Percentiles rank a stretch among this genome's conserved stretches.
Conservation (phyloP, 371 early-diverging fungal species). For the Smittium mucronatum region DNA sequence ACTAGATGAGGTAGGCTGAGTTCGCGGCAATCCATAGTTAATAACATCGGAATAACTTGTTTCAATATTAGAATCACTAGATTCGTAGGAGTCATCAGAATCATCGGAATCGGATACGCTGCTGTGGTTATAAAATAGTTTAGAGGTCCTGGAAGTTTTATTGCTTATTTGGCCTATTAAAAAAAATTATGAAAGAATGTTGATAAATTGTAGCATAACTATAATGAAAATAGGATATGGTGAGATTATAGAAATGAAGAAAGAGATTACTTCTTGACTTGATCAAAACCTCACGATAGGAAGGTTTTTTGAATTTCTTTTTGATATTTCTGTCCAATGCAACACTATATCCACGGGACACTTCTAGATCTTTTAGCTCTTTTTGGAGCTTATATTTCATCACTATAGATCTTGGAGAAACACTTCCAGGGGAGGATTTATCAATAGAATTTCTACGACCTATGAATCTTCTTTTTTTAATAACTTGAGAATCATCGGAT, state of each 20-base stretch:
- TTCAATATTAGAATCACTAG: not conserved
- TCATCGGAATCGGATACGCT: not conserved
- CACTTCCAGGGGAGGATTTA: not conserved
- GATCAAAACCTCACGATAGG: not conserved
- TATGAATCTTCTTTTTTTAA: not conserved
- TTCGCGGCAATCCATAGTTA: not conserved
- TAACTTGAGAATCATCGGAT: not conserved
- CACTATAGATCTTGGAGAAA: not conserved
- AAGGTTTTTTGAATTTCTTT: not conserved
- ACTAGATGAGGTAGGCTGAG: not conserved
- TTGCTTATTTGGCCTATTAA: not conserved
- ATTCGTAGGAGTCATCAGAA: not conserved
- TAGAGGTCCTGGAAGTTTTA: not conserved
- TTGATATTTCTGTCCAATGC: not conserved
- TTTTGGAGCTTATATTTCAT: not conserved
- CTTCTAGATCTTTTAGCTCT: not conserved
- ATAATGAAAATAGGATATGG: not conserved
- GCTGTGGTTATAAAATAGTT: not conserved
- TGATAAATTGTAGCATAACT: not conserved
- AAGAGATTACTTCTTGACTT: not conserved
- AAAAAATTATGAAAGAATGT: not conserved
- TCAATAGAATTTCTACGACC: not conserved
- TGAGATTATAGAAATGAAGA: no score
- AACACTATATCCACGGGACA: not conserved
- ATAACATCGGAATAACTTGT: not conserved